A percentile compares a stretch with the other conserved stretches of the same genome.
These are phyloP conservation scores for Mycena floridula DNA, from an alignment of 768 basidiomycete genomes.

Conservation along the genomic window DNA sequence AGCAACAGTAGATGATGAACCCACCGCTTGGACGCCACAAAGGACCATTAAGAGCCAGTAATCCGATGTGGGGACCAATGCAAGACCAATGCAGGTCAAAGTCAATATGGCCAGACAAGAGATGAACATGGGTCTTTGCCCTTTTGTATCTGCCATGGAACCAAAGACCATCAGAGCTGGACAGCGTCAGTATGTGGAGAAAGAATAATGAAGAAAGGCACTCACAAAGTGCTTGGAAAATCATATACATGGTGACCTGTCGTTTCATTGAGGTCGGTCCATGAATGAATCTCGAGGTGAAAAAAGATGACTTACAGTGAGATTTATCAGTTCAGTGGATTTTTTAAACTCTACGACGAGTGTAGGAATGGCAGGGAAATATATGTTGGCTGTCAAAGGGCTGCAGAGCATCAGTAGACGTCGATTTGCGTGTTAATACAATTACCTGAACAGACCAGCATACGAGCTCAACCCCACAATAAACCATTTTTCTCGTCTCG, in stretches of 20 bases:
- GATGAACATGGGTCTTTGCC: slow-evolving; percentile 59
- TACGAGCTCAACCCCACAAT: slow-evolving; percentile 54
- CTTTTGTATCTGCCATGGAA: slow-evolving; percentile 58
- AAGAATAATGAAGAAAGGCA: too few relatives aligned
- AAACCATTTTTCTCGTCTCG: slow-evolving; percentile 56
- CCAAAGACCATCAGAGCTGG: slow-evolving; percentile 71
- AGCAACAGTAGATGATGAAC: slow-evolving; percentile 74
- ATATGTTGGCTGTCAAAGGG: slow-evolving; percentile 73
- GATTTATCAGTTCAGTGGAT: slow-evolving; percentile 66
- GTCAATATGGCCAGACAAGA: slow-evolving; percentile 58
- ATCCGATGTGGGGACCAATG: slow-evolving; percentile 41
- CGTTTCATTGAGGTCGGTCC: too few relatives aligned
- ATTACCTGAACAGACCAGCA: slow-evolving; percentile 60
- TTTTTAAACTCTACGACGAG: slow-evolving; percentile 57
- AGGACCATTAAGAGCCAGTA: slow-evolving; percentile 82
- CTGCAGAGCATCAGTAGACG: slow-evolving; percentile 15
- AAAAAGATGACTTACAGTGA: slow-evolving; percentile 65
- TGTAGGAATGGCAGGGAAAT: slow-evolving; percentile 73
- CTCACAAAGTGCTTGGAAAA: slow-evolving; percentile 59
- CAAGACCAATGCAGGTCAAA: slow-evolving; percentile 58
- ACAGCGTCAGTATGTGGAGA: too few relatives aligned
- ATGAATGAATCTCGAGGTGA: neutral
- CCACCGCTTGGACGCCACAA: slow-evolving; percentile 74
- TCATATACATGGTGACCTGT: slow-evolving; percentile 67
- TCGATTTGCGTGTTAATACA: neutral